phyloP scores from a whole-genome alignment of 2,329 filamentous ascomycete genomes.

The Colletotrichum nymphaeae region DNA sequence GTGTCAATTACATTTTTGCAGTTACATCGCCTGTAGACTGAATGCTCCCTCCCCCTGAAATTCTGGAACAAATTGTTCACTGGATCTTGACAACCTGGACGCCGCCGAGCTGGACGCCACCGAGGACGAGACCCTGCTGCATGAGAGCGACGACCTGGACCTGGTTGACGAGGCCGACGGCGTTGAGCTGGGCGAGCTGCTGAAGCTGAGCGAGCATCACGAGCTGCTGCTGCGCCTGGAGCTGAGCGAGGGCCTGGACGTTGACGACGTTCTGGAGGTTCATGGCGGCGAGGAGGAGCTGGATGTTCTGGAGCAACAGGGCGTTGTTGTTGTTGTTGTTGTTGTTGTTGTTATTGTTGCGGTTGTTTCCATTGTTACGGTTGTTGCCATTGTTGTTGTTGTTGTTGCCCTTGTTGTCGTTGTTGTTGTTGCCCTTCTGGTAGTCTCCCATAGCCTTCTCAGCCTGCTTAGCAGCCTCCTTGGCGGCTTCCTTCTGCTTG shows the following conservation, averaged over 20 bases:
- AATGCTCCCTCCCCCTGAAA: slow-evolving; percentile 6
- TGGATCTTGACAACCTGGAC: slow-evolving; percentile 25
- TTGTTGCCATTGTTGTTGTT: slow-evolving; percentile 44
- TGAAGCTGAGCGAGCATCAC: slow-evolving; percentile 42
- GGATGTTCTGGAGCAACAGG: slow-evolving; percentile 37
- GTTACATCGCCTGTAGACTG: too few species aligned
- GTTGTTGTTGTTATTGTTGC: slow-evolving; percentile 42
- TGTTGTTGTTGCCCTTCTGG: slow-evolving; percentile 16
- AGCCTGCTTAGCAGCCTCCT: slow-evolving; percentile 28
- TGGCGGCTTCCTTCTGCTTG: slow-evolving; percentile 9
- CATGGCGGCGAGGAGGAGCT: slow-evolving; percentile 42
- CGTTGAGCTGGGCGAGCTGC: slow-evolving; percentile 41
- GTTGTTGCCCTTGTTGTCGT: slow-evolving; percentile 42
- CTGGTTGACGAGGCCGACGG: slow-evolving; percentile 39
- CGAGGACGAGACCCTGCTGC: slow-evolving; percentile 38
- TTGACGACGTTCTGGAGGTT: slow-evolving; percentile 42
- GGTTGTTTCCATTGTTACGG: slow-evolving; percentile 19
- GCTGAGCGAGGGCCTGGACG: slow-evolving; percentile 41
- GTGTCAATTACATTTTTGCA: too few species aligned
- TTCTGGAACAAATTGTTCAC: slow-evolving; percentile 45
- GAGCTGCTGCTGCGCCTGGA: slow-evolving; percentile 43
- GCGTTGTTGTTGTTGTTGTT: slow-evolving; percentile 31
- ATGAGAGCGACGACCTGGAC: slow-evolving; percentile 40
- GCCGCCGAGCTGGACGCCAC: slow-evolving; percentile 22
- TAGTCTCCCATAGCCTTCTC: slow-evolving; percentile 15